Conservation (phyloP, 352 stramenopile genomes). For the Phytophthora capsici region DNA sequence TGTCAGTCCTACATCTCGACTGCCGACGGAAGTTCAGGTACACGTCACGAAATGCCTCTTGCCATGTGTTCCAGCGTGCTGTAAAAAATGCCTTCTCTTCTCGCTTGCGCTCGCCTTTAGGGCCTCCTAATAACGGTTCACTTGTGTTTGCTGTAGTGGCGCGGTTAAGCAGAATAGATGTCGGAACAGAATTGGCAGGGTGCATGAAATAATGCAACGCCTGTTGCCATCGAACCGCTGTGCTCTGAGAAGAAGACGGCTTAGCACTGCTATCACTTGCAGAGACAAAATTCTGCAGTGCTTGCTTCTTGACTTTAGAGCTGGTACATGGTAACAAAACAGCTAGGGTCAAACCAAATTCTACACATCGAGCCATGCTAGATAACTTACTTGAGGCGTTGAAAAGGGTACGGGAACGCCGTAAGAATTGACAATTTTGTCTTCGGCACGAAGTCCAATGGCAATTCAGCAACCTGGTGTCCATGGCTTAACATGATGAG, state of each 20-base stretch:
- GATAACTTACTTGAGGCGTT: conserved; percentile 55
- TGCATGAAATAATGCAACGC: conserved; percentile 76
- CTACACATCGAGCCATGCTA: neutral
- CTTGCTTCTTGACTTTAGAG: conserved; percentile 43
- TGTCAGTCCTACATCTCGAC: neutral
- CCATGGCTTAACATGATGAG: conserved; percentile 5
- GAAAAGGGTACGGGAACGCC: conserved; percentile 69
- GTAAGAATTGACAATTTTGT: conserved; percentile 65
- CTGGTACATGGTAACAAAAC: conserved; percentile 18
- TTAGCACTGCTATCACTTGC: neutral
- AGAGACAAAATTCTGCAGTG: conserved; percentile 40
- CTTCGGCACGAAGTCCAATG: conserved; percentile 70
- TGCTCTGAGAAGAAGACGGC: conserved; percentile 11
- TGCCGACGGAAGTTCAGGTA: conserved; percentile 68
- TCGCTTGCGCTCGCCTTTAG: conserved; percentile 42
- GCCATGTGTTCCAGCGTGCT: conserved; percentile 63
- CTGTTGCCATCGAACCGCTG: conserved; percentile 64
- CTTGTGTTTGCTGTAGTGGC: conserved; percentile 33
- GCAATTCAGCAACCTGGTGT: conserved; percentile 47
- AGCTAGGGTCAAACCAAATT: neutral
- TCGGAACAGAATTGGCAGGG: conserved; percentile 55
- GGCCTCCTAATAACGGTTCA: conserved; percentile 27
- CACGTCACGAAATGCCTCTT: conserved; percentile 68
- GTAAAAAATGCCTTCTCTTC: conserved; percentile 72
- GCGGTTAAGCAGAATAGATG: conserved; percentile 57